Base-by-base conservation (phyloP, 2,329 filamentous ascomycete genomes). In the Diaporthe sp. region DNA sequence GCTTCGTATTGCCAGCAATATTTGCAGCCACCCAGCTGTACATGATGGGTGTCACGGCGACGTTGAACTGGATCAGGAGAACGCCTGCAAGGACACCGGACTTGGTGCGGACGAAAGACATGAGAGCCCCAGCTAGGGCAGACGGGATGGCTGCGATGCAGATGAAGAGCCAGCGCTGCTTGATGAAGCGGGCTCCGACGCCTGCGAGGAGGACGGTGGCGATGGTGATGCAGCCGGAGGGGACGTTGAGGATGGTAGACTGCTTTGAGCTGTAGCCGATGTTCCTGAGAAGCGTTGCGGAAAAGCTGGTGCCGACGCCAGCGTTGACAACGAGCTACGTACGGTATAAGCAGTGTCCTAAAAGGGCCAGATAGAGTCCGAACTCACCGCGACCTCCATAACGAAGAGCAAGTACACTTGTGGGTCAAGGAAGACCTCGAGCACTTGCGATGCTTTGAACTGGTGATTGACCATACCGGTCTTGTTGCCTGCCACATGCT, bases 401-500 rank as follows among this genome's bases (percentile, higher is more conserved):
- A 90, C 55, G 44, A 87, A 79, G 79, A 91, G 80, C 0, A 89
- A 82, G 78, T 87, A 90, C 15, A 90, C 81, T 76, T 90, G 88
- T n/a, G 85, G 84, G 77, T 91, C 89, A 28, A 81, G 67, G 1
- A 91, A 79, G 8, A 88, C 86, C 79, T 92, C 90, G 2, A 87
- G 68, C 7, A 91, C 84, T 79, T 91, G 88, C 77, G 83, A 85
- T 74, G 83, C 80, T 31, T 88, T 89, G 80, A 91, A 91, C 76
- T 87, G 86, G 77, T 85, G 87, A 78, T 86, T 90, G 70, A 87
- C 84, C 46, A 91, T 87, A 49, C 90, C 90, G 7, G 89, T 91
- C 82, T 91, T 88, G 81, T 92, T 92, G 74, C 87, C 85, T 49
- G 87, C 88, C 57, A 91, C 86, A 70, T 89, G 87, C 81, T 88